phyloP scores from a whole-genome alignment of 2,329 filamentous ascomycete species.

The Fusarium metavorans region DNA sequence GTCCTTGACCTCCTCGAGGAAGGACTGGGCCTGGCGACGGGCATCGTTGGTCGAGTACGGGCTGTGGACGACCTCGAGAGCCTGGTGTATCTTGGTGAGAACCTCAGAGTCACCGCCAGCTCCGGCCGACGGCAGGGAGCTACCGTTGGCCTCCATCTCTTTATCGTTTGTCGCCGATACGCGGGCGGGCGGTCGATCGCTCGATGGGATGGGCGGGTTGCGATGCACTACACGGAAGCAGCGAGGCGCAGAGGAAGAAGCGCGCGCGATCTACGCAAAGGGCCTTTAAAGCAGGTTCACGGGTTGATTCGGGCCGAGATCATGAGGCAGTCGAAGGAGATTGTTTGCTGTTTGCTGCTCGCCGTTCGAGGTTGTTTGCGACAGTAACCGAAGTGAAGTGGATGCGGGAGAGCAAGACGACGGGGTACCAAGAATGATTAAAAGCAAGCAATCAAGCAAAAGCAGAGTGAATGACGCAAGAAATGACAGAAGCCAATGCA shows the following conservation, averaged over 20 bases:
- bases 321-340: conserved; percentile 28
- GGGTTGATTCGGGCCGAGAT: conserved; percentile 25
- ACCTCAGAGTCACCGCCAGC: conserved; percentile 57
- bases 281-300: conserved; percentile 29
- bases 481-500: conserved; percentile 6
- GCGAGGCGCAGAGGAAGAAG: conserved; percentile 28
- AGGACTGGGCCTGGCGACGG: conserved; percentile 84
- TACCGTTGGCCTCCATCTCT: conserved; percentile 54
- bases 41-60: conserved; percentile 83
- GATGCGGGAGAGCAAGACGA: conserved; percentile 17
- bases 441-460: conserved; percentile 22
- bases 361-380: conserved; percentile 28
- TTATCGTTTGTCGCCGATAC: conserved; percentile 32
- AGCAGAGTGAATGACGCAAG: not conserved
- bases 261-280: conserved; percentile 37
- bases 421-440: conserved; percentile 12
- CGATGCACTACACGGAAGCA: conserved; percentile 20
- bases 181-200: conserved; percentile 4
- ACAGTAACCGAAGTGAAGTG: conserved; percentile 11
- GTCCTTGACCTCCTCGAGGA: conserved; percentile 87
- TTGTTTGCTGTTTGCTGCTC: conserved; percentile 11
- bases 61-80: conserved; percentile 88
- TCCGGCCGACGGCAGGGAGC: conserved; percentile 45
- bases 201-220: conserved; percentile 16
- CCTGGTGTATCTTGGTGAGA: conserved; percentile 80